These are phyloP conservation scores for Zychaea mexicana DNA, from an alignment of 371 early-diverging fungal species.

Conservation along the genomic window DNA sequence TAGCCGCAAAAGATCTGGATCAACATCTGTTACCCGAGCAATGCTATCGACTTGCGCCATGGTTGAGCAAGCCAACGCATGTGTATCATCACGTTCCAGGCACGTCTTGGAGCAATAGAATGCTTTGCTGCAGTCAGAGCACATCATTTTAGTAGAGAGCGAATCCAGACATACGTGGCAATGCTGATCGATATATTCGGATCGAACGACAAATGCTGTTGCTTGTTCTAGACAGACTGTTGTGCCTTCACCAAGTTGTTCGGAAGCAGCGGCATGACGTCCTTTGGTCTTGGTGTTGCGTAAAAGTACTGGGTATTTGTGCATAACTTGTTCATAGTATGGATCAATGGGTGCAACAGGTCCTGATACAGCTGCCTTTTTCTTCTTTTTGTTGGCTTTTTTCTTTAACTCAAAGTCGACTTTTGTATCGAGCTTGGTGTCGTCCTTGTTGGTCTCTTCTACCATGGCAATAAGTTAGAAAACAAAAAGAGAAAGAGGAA, in stretches of 20 bases:
- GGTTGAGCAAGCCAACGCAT: slow-evolving; percentile 53
- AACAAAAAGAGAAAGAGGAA: not conserved
- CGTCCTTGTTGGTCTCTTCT: not conserved
- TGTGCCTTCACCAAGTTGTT: slow-evolving; percentile 52
- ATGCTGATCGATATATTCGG: slow-evolving; percentile 50
- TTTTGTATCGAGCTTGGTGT: not conserved
- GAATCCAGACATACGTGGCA: slow-evolving; percentile 63
- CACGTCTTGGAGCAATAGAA: slow-evolving; percentile 68
- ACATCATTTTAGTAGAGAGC: slow-evolving; percentile 45
- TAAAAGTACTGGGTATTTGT: slow-evolving; percentile 31
- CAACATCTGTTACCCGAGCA: slow-evolving; percentile 50
- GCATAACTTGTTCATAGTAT: slow-evolving; percentile 24
- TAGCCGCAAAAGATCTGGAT: slow-evolving; percentile 57
- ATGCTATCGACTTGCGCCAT: slow-evolving; percentile 50
- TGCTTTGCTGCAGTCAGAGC: slow-evolving; percentile 53
- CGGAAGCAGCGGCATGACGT: slow-evolving; percentile 60
- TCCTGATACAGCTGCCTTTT: slow-evolving; percentile 1
- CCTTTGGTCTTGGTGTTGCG: slow-evolving; percentile 57
- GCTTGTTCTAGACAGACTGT: slow-evolving; percentile 58
- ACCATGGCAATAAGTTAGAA: not conserved
- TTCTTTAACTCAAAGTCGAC: not conserved
- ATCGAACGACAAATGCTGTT: slow-evolving; percentile 60
- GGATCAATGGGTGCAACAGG: slow-evolving; percentile 9
- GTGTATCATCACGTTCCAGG: slow-evolving; percentile 45
- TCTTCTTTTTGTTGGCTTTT: slow-evolving; percentile 6